phyloP scores from a whole-genome alignment of 148 eudicot species.

The Persicaria tinctoria region DNA sequence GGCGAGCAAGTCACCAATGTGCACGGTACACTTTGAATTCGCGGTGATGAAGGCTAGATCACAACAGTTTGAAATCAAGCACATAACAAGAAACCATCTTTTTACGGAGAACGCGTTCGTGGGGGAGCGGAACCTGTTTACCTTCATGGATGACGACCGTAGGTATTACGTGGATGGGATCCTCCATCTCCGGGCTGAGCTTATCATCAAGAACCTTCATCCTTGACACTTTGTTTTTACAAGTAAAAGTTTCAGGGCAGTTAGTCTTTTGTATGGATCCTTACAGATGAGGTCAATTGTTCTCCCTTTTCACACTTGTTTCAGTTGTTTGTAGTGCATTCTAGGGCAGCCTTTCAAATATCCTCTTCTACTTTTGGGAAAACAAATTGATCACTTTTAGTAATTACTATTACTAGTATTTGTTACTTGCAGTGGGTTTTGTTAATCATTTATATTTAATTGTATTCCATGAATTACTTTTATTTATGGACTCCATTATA shows the following conservation, averaged over 20 bases:
- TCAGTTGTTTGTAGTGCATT: no score
- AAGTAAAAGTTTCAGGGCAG: background rate
- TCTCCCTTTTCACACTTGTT: no score
- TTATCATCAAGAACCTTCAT: constrained; percentile 22
- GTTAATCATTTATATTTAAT: no score
- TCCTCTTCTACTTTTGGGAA: no score
- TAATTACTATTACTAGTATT: no score
- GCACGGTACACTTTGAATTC: constrained; percentile 75
- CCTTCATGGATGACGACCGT: constrained; percentile 77
- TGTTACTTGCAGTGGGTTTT: no score
- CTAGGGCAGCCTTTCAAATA: no score
- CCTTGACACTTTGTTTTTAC: background rate
- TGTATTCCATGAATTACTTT: no score
- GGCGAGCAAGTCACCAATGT: constrained; percentile 66
- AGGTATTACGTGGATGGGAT: constrained; percentile 63
- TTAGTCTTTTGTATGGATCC: no score
- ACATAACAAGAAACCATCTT: constrained; percentile 55
- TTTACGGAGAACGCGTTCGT: constrained; percentile 77
- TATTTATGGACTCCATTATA: no score
- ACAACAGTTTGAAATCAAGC: constrained; percentile 62
- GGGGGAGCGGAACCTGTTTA: constrained; percentile 67
- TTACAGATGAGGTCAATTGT: background rate
- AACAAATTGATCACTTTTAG: no score
- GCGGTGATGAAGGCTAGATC: constrained; percentile 65
- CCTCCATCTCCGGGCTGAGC: constrained; percentile 75